Base-by-base conservation (phyloP, 306 rosid species). In the Ormosia emarginata region DNA sequence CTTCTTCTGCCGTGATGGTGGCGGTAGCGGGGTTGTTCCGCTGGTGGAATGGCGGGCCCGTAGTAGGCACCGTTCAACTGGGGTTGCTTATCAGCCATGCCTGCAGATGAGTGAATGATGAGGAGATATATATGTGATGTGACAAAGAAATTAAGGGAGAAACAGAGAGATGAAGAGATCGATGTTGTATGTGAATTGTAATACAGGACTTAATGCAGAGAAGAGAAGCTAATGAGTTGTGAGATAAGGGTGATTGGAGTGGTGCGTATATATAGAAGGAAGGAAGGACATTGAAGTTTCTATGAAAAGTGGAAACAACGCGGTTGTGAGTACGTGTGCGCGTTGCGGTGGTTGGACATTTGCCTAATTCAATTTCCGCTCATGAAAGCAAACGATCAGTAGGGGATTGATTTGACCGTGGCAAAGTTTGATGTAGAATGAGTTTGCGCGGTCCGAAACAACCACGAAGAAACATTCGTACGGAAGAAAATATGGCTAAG, bases 1-100 rank as follows among this genome's bases (percentile, higher is more conserved):
- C 32, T 30, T 37, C 83, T 10, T 2, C 56, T 33, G 0, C 41
- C 44, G 53, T 3, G 12, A 3, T 29, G 39, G 18, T 18, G 32
- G 34, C 70, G 61, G 53, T 61, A 18, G 40, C 15, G 65, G 14
- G 70, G 71, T 58, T 2, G 87, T 50, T 41, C 53, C 0, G 78
- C 29, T 1, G 75, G 65, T 2, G 85, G 87, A 73, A 84, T 79
- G 71, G 87, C 77, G 2, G 87, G 87, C 2, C 87, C 87, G 37
- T 84, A 84, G 61, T 43, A 84, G 4, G 72, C 79, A 2, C 83
- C 87, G n/a, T 57, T 84, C 58, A 84, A 66, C 0, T 65, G 80
- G 7, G 83, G 83, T 64, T 83, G 86, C 63, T 67, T 65, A 56
- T 29, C 83, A 34, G 67, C 73, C 79, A 83, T 57, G 61, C 5